Conservation (phyloP, 2,329 filamentous ascomycete species). For the Fusarium beomiforme region DNA sequence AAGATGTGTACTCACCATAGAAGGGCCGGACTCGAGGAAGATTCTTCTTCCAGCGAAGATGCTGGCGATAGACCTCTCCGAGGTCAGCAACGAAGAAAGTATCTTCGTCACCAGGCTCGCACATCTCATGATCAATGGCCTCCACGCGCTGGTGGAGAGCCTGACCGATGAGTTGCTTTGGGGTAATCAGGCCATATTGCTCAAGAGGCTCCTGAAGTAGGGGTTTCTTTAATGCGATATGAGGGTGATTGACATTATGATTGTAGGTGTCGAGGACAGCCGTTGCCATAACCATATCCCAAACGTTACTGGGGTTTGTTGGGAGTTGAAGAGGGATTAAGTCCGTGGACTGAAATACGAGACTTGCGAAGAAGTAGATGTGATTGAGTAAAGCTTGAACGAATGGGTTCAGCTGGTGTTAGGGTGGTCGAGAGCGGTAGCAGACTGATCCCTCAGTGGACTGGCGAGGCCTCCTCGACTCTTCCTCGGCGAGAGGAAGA, state of each 20-base stretch:
- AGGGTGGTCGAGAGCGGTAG: constrained; percentile 96
- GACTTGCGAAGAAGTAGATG: constrained; percentile 12
- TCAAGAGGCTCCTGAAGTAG: constrained; percentile 51
- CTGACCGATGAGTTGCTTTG: constrained; percentile 86
- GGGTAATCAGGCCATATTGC: constrained; percentile 56
- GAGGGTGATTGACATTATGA: constrained; percentile 60
- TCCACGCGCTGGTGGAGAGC: constrained; percentile 88
- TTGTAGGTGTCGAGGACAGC: constrained; percentile 65
- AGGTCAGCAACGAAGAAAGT: constrained; percentile 98
- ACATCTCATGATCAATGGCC: constrained; percentile 85
- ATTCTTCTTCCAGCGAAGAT: constrained; percentile 97
- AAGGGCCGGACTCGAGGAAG: constrained; percentile 93
- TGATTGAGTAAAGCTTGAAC: constrained; percentile 25
- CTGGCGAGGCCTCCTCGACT: constrained; percentile 98
- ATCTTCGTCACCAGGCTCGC: constrained; percentile 93
- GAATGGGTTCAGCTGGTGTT: constrained; percentile 64
- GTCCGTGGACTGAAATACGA: neutral
- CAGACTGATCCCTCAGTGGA: constrained; percentile 89
- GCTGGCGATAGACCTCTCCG: constrained; percentile 98
- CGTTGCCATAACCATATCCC: constrained; percentile 75
- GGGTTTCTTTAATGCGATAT: constrained; percentile 59
- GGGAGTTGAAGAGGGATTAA: constrained; percentile 26
- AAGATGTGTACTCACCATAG: constrained; percentile 74
- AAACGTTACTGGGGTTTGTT: constrained; percentile 43
- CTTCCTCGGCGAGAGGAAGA: constrained; percentile 99